These are phyloP conservation scores for Ustilago trichophora DNA, from an alignment of 1,284 basidiomycete species.

Conservation along the genomic window DNA sequence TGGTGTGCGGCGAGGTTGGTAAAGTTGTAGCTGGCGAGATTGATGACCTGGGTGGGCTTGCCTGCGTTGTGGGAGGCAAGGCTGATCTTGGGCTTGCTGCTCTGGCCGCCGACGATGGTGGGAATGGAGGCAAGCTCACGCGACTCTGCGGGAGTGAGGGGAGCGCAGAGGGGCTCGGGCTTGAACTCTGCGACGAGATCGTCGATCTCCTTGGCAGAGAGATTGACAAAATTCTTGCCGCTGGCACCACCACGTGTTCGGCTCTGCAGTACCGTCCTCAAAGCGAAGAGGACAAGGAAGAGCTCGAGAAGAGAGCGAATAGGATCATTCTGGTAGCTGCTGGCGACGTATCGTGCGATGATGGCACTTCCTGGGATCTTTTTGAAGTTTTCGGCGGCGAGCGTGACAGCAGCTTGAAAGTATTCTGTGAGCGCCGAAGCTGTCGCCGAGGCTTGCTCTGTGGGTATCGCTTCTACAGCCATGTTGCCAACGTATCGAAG, in stretches of 20 bases:
- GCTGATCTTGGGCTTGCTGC: conserved; percentile 77
- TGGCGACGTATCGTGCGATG: conserved; percentile 85
- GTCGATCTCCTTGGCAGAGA: conserved; percentile 94
- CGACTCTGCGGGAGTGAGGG: conserved; percentile 74
- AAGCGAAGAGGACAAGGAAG: conserved; percentile 82
- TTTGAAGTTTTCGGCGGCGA: conserved; percentile 54
- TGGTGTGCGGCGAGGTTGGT: conserved; percentile 89
- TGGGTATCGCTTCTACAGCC: conserved; percentile 16
- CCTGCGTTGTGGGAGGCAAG: conserved; percentile 73
- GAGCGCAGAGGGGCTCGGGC: conserved; percentile 82
- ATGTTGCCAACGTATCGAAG: background rate
- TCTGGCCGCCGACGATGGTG: conserved; percentile 80
- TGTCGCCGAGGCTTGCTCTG: conserved; percentile 19
- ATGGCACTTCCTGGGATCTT: conserved; percentile 86
- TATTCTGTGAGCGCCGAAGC: conserved; percentile 33
- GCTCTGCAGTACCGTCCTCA: conserved; percentile 86
- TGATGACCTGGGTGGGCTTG: conserved; percentile 77
- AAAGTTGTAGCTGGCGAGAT: conserved; percentile 93
- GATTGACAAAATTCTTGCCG: conserved; percentile 86
- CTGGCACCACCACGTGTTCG: conserved; percentile 85
- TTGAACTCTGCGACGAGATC: conserved; percentile 95
- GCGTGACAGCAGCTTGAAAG: conserved; percentile 14
- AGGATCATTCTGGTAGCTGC: conserved; percentile 79
- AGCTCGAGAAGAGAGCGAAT: conserved; percentile 90
- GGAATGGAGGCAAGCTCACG: conserved; percentile 79